Percentiles rank a stretch among this genome's conserved stretches.
Conservation (phyloP, 2,329 filamentous ascomycete genomes). For the Trichoderma citrinoviride region DNA sequence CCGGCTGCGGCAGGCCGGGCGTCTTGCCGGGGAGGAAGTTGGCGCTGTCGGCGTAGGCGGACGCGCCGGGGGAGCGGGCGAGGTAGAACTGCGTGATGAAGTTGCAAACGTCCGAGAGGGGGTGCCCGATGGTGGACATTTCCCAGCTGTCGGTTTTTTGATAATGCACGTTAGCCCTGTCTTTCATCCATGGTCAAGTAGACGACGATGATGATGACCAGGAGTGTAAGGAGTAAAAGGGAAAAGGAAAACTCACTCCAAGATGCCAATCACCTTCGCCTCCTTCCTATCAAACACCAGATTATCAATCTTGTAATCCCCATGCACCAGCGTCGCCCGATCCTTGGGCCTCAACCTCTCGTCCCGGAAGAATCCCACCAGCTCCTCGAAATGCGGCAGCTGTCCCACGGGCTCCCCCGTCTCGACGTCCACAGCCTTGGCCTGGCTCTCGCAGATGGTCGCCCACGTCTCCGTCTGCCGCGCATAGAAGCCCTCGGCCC, state of each 20-base stretch:
- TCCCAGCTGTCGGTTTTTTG: conserved; percentile 64
- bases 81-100: conserved; percentile 50
- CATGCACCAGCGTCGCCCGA: conserved; percentile 77
- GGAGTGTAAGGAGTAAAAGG: not conserved
- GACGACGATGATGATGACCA: too few species aligned
- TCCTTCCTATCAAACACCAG: conserved; percentile 86
- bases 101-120: conserved; percentile 86
- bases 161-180: not conserved
- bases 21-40: conserved; percentile 62
- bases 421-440: conserved; percentile 71
- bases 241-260: conserved; percentile 61
- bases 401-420: conserved; percentile 73
- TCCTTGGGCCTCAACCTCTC: conserved; percentile 70
- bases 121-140: conserved; percentile 97
- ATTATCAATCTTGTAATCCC: conserved; percentile 96
- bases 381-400: conserved; percentile 79
- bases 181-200: too few species aligned
- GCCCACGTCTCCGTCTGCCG: conserved; percentile 82
- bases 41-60: conserved; percentile 32
- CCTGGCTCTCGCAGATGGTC: conserved; percentile 75
- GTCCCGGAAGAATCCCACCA: conserved; percentile 74
- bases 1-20: conserved; percentile 57
- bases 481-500: conserved; percentile 72
- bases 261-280: conserved; percentile 82
- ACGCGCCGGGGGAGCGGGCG: conserved; percentile 29